Evolutionary conservation across 2,329 filamentous ascomycete genomes (phyloP).

Genomic region (Blastomyces emzantsi): DNA sequence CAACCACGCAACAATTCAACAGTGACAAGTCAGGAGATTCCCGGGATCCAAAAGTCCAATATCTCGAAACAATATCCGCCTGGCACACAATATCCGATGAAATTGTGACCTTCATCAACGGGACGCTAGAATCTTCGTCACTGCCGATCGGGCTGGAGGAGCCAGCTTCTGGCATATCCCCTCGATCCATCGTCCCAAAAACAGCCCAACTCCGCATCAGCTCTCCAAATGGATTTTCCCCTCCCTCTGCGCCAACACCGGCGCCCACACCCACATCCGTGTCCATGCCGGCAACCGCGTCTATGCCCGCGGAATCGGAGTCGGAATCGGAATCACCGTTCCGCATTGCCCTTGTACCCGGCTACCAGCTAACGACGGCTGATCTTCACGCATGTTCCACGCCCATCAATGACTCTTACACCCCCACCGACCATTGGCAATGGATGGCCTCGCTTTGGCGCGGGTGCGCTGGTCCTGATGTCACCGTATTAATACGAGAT

Average conservation of each 20-base stretch:
- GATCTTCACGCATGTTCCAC: conserved; percentile 66
- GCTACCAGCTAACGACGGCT: conserved; percentile 70
- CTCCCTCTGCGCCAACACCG: conserved; percentile 18
- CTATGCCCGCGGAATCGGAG: conserved; percentile 14
- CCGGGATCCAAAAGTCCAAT: conserved; percentile 45
- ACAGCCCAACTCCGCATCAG: conserved; percentile 24
- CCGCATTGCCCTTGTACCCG: conserved; percentile 66
- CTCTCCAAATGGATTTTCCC: conserved; percentile 24
- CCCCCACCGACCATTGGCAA: conserved; percentile 86
- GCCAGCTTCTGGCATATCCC: conserved; percentile 21
- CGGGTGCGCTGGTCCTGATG: conserved; percentile 69
- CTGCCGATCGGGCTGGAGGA: conserved; percentile 18
- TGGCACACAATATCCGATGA: conserved; percentile 71
- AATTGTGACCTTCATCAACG: conserved; percentile 53
- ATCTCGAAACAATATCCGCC: conserved; percentile 56
- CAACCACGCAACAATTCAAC: conserved; percentile 11
- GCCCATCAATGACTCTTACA: conserved; percentile 67
- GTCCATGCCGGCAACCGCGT: conserved; percentile 11
- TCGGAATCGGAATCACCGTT: conserved; percentile 27
- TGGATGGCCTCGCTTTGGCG: conserved; percentile 96
- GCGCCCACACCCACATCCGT: conserved; percentile 5
- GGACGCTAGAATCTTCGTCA: conserved; percentile 8
- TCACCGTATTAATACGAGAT: conserved; percentile 39
- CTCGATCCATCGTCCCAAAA: conserved; percentile 27
- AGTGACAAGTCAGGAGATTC: conserved; percentile 24